Base-by-base conservation (phyloP, 345 rosid species). In the Eucalyptus regnans region DNA sequence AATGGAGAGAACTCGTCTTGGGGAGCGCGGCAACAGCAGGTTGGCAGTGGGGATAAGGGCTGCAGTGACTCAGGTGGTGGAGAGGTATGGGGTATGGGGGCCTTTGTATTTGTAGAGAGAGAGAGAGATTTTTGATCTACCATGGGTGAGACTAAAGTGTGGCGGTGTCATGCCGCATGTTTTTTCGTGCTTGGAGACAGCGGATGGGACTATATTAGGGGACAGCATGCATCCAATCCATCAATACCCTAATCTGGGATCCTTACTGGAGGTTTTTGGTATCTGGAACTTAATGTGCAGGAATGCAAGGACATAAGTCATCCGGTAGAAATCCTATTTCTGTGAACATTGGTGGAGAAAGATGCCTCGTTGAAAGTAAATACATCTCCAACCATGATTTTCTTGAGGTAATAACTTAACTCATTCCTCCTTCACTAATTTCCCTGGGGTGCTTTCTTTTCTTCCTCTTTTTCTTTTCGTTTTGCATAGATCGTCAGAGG, bases 341-440 rank as follows among this genome's bases (percentile, higher is more conserved):
- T 25, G 98, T 96, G 18, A 90, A 91, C 37, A 93, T 96, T 5
- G 96, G 95, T 71, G 96, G 98, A 56, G 90, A 92, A 89, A 92
- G 91, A 84, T 95, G 96, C 86, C 66, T 88, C 60, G 96, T 98
- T 27, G 96, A 94, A 90, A 93, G 95, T 91, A 97, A 90, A 91
- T 95, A 93, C 91, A 93, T 98, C 90, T 98, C 99, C 71, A 98
- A 96, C 94, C 95, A 95, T 1, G 95, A 96, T 87, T 98, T 98
- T 91, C 94, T 93, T 17, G 95, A 94, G 99, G 99, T 96, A 89
- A 89, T 18, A 25, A 85, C 44, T 51, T 68, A 50, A 85, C 29
- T 37, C 86, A 8, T 50, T 52, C 46, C 37, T 1, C 46, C 58
- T 51, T 71, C 81, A 52, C 27, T 33, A 37, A 29, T 29, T 52